Evolutionary conservation across 176 grass and related monocot species (phyloP), one percentile per base, ranked within the genome.

Genomic region (Tillandsia leiboldiana): DNA sequence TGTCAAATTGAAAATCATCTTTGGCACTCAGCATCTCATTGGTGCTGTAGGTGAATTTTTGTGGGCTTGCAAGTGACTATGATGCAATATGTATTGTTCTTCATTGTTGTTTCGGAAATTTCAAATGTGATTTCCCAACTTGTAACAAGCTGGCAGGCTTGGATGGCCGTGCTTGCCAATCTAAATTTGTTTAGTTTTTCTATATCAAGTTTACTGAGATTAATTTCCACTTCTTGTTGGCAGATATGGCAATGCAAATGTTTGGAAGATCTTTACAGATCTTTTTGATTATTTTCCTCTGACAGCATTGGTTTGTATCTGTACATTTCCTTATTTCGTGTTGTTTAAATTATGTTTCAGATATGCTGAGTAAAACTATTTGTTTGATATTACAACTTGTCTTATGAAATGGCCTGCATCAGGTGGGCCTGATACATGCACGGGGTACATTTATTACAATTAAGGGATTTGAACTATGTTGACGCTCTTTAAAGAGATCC

Each of bases 251-350:
- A 97, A 85, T 28, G 93, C 93, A 73, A 97, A 89, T 42, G 93
- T 97, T 22, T 97, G 93, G 93, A 97, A 97, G 91, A 97, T 81
- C 28, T 97, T 97, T 64, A 97, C 93, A 13, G 93, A 97, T 69
- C 81, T 97, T 7, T 97, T 97, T 58, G 93, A 97, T 77, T 97
- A 92, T 76, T 92, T 97, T 70, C 93, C 93, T 2, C 74, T 97
- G 81, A 97, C 93, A 1, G 89, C 93, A 83, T 66, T 97, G 89
- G 93, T 97, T 56, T 51, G 83, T 87, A 63, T 26, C 73, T 12
- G 29, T 65, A 10, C 71, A 57, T 71, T 77, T 67, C 11, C 33
- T 71, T 67, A 65, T 48, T 18, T 71, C 49, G 13, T 17, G n/a
- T 57, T 2, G 20, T 69, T 68, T 73, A 11, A 48, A 20, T 78